Evolutionary conservation across 176 grass and related monocot genomes (phyloP), one percentile per base, ranked within the genome.

Genomic region (Dactylis glomerata): DNA sequence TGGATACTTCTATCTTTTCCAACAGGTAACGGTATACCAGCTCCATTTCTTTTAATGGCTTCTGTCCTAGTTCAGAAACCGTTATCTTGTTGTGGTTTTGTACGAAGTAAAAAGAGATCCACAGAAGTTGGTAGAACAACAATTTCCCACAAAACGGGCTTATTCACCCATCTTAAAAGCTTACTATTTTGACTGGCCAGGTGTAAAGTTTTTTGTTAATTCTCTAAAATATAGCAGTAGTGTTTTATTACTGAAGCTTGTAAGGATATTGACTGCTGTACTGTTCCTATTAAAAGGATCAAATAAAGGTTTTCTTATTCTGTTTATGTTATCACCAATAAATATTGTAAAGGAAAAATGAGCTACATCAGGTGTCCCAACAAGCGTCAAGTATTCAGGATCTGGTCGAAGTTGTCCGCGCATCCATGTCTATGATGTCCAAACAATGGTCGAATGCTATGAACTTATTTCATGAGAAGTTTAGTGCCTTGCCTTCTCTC

Each of bases 371-470:
- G 87, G 91, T 98, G 79, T 90, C 95, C 42, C 95, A 93, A 59
- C 95, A 95, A 93, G 95, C 95, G 61, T 98, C 92, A 85, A 98
- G 86, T 88, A 98, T 98, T 86, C 92, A 93, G 87, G 95, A 98
- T 95, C 73, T 98, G 76, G 70, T 93, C 28, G 91, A 98, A 92
- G 95, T 95, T 59, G 87, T 89, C 12, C 88, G 91, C 33, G 81
- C 87, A 75, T 98, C 95, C 49, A 73, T 98, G 85, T 93, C 89
- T 47, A 86, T 98, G 85, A 93, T 98, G 87, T 95, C 89, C 50
- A 95, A 98, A 83, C 95, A 95, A 78, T 98, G 95, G 95, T 84
- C 85, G 26, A 92, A 86, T 86, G 86, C 92, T 56, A 93, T 95
- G 91, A 90, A 81, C 74, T 90, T 90, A 36, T 98, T 98, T 86